Evolutionary conservation across 176 grass and related monocot genomes (phyloP).

Genomic region (Zea luxurians): DNA sequence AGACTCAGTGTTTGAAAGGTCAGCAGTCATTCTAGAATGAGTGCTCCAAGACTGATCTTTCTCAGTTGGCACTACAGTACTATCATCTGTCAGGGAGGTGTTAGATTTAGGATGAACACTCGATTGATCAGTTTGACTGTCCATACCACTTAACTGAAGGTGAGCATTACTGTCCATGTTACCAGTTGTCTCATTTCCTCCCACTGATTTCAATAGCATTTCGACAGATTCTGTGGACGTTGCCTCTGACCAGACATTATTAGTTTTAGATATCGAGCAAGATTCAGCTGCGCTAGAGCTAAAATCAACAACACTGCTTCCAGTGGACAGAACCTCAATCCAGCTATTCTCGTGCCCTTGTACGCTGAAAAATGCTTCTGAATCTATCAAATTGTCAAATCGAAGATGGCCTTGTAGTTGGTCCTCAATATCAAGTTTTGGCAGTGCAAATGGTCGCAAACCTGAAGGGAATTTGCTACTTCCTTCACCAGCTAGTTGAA

Average conservation of each 20-base stretch:
- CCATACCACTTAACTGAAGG: conserved; percentile 56
- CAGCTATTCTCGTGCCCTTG: conserved; percentile 69
- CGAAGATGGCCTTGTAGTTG: conserved; percentile 73
- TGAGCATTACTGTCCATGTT: conserved; percentile 47
- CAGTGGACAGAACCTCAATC: conserved; percentile 82
- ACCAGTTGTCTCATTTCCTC: conserved; percentile 62
- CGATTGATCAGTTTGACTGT: conserved; percentile 43
- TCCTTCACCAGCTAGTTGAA: conserved; percentile 77
- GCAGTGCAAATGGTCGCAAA: conserved; percentile 69
- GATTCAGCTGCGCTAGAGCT: conserved; percentile 59
- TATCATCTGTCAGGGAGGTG: conserved; percentile 30
- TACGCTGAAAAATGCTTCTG: conserved; percentile 72
- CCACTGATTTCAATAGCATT: conserved; percentile 85
- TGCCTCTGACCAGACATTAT: conserved; percentile 92
- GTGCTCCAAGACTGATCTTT: conserved; percentile 31
- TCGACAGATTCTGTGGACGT: conserved; percentile 86
- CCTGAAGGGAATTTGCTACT: conserved; percentile 64
- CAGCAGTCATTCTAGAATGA: conserved; percentile 9
- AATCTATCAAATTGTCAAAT: conserved; percentile 71
- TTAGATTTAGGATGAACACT: conserved; percentile 31
- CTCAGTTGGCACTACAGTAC: conserved; percentile 25
- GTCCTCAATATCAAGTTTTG: conserved; percentile 91
- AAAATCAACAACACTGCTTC: conserved; percentile 66
- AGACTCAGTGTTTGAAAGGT: conserved; percentile 24
- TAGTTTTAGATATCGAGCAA: conserved; percentile 58